Percentiles rank a stretch among this genome's conserved stretches.
Conservation (phyloP, 1,284 basidiomycete species). For the Malassezia cuniculi region DNA sequence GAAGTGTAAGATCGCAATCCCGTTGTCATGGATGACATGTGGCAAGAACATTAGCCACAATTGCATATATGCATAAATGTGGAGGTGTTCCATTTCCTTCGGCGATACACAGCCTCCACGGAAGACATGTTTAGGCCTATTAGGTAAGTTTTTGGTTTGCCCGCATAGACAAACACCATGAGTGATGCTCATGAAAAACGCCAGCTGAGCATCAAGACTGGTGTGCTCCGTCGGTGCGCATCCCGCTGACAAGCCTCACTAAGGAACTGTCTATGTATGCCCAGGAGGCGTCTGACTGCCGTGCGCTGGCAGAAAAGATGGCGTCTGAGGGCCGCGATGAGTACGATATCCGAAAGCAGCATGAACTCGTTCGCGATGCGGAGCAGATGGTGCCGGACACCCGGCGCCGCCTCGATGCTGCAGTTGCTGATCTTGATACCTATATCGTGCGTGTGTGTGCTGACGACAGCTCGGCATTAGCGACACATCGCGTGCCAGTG, state of each 20-base stretch:
- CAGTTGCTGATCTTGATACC: slow-evolving; percentile 1
- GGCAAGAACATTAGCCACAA: too few species aligned
- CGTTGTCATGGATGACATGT: too few species aligned
- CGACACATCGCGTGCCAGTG: background rate
- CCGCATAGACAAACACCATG: slow-evolving; percentile 11
- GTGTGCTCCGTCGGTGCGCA: slow-evolving; percentile 17
- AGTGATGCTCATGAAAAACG: slow-evolving; percentile 15
- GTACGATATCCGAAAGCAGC: slow-evolving; percentile 11
- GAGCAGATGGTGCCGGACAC: slow-evolving; percentile 13
- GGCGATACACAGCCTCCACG: too few species aligned
- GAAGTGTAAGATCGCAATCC: too few species aligned
- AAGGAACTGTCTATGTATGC: slow-evolving; percentile 9
- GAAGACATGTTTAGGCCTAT: too few species aligned
- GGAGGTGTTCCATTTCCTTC: too few species aligned
- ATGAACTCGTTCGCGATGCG: slow-evolving; percentile 9
- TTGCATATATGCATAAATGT: too few species aligned
- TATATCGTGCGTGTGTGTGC: slow-evolving; percentile 6
- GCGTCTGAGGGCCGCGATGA: slow-evolving; percentile 2
- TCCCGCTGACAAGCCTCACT: background rate
- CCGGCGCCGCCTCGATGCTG: slow-evolving; percentile 6
- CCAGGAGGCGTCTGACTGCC: slow-evolving; percentile 10
- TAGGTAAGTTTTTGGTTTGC: too few species aligned
- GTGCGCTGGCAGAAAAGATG: slow-evolving; percentile 1
- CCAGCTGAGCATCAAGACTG: slow-evolving; percentile 22
- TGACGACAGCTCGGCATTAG: background rate